Base-by-base conservation (phyloP, 768 basidiomycete genomes). In the Mycena filopes region DNA sequence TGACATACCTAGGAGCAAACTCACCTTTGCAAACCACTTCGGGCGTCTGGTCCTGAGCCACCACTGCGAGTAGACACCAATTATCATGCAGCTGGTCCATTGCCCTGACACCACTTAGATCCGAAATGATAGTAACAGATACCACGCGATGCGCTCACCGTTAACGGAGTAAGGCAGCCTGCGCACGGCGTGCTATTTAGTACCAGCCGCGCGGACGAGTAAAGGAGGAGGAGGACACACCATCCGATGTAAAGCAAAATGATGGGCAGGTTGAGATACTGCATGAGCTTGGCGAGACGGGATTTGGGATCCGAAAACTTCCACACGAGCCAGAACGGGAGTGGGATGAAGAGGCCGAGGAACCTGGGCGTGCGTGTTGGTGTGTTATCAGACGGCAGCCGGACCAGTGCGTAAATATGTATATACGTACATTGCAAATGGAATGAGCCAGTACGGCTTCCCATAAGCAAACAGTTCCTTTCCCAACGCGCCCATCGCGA, bases 151-250 rank as follows among this genome's bases (percentile, higher is more conserved):
- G 21, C 26, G 21, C 50, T 26, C 40, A 58, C 62, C 84, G 67
- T 86, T 85, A 49, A 86, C 83, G 1, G 83, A 84, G 74, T 84
- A 86, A 8, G 84, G 83, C 36, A 86, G n/a, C n/a, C n/a, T n/a
- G n/a, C n/a, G n/a, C n/a, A n/a, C n/a, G n/a, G 74, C 71, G 76
- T 77, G 40, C 45, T 43, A n/a, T 23, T 42, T 18, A 36, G 26
- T 50, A 21, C 21, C 36, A 41, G 23, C 21, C 15, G 38, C n/a
- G 26, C 40, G 59, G 53, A 47, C 26, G 20, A 23, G 42, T 28
- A 40, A 26, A 21, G 20, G 60, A 65, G 13, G 29, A 18, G 69
- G 20, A 66, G 73, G 63, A 59, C n/a, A n/a, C n/a, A 73, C 76
- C 66, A 79, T 54, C 79, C 79, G 26, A 79, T 80, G 54, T 78